Base-by-base conservation (phyloP, 1,284 basidiomycete species). In the Cryptococcus sp. region DNA sequence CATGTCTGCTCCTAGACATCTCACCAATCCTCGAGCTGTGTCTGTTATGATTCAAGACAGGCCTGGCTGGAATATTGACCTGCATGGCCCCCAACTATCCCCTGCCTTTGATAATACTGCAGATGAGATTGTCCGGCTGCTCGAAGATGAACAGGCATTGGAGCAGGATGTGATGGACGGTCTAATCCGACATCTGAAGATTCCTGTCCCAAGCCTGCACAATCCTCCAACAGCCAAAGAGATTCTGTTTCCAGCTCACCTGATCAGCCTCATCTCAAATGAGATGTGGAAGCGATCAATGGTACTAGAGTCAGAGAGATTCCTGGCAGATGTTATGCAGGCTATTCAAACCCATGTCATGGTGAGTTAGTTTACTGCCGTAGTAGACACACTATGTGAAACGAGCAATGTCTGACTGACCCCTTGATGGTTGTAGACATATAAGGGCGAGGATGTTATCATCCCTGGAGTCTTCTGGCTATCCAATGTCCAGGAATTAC, bases 281-380 rank as follows among this genome's bases (percentile, higher is more conserved):
- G 96, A 98, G 79, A 98, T 98, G 95, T 99, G 96, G 96, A 98
- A 98, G 79, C 92, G 97, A 70, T 93, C 94, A 28, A 85, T 99
- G 69, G 97, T 98, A 66, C 84, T 87, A 24, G 95, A 98, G 77
- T 96, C 92, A 77, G 96, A 98, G 77, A 83, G 94, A 39, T 98
- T 98, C 84, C 82, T 99, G 59, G 96, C 96, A 40, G 98, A 97
- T 71, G 91, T 98, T 56, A 98, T 98, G 95, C 94, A 98, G 77
- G 90, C 88, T 16, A 89, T 99, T 61, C 96, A 99, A 80, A 84
- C 88, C 40, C 92, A 98, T 78, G 93, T 98, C 63, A 98, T 98
- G 94, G 93, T 93, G 62, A 69, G 88, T 75, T 7, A 69, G 88
- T 75, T 7, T 7, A 15, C 12, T 49, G 9, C n/a, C 16, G 3